These are phyloP conservation scores for Mycena vulgaris DNA, from an alignment of 768 basidiomycete species.

Conservation along the genomic window DNA sequence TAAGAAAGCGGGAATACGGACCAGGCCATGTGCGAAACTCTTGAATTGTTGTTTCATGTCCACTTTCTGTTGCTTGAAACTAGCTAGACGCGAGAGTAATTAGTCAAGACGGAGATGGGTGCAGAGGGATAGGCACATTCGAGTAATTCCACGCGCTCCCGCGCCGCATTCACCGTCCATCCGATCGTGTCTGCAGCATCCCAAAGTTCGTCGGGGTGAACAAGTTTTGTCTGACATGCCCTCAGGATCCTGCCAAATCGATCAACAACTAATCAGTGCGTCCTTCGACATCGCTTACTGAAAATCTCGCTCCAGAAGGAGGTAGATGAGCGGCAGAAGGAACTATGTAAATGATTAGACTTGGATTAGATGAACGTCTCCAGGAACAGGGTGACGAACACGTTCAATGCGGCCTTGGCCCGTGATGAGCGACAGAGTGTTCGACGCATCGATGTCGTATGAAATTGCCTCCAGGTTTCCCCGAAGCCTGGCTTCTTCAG, in stretches of 20 bases:
- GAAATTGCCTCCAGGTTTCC: conserved; percentile 45
- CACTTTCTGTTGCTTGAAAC: conserved; percentile 44
- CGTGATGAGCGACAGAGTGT: conserved; percentile 46
- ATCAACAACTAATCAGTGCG: too few relatives aligned
- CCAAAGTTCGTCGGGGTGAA: conserved; percentile 48
- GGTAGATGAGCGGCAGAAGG: conserved; percentile 52
- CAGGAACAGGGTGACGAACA: conserved; percentile 38
- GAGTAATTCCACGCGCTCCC: conserved; percentile 42
- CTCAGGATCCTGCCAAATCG: conserved; percentile 41
- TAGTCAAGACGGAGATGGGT: not conserved
- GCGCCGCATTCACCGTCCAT: conserved; percentile 39
- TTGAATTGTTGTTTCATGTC: conserved; percentile 45
- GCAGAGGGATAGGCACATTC: conserved; percentile 33
- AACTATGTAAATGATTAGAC: conserved; percentile 41
- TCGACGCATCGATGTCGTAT: conserved; percentile 51
- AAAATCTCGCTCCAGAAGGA: conserved; percentile 51
- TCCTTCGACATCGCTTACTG: conserved; percentile 13
- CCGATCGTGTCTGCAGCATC: conserved; percentile 41
- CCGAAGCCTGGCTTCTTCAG: conserved; percentile 45
- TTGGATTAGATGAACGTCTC: not conserved
- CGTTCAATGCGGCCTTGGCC: conserved; percentile 54
- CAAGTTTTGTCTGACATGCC: conserved; percentile 41
- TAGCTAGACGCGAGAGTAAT: conserved; percentile 28
- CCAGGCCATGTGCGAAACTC: conserved; percentile 45
- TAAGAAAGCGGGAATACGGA: conserved; percentile 27